phyloP scores from a whole-genome alignment of 2,329 filamentous ascomycete genomes.

The Trichoderma sp. region DNA sequence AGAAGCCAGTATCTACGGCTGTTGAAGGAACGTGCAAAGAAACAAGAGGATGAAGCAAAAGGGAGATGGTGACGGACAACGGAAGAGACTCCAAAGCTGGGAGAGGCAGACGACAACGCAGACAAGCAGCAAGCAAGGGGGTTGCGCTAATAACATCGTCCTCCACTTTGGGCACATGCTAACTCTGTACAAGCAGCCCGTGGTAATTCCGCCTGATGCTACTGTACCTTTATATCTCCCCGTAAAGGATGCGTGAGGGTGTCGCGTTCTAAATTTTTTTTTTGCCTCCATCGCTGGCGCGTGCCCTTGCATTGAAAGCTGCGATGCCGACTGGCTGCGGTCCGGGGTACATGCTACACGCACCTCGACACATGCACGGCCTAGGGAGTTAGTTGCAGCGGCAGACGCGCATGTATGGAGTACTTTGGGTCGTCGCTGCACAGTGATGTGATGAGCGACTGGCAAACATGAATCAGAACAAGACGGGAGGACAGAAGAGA shows the following conservation, averaged over 20 bases:
- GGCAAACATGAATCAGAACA: neutral
- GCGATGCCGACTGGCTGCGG: neutral
- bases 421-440: neutral
- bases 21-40: neutral
- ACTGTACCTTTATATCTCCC: neutral
- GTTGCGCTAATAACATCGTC: neutral
- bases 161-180: neutral
- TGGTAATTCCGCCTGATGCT: neutral
- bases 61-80: neutral
- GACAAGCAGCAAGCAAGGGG: neutral
- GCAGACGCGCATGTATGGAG: constrained; percentile 14
- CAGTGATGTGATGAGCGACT: constrained; percentile 7
- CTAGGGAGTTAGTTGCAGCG: constrained; percentile 9
- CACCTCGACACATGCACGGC: constrained; percentile 2
- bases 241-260: neutral
- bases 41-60: neutral
- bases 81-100: neutral
- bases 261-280: neutral
- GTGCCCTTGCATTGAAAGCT: constrained; percentile 3
- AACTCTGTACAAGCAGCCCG: neutral
- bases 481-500: neutral
- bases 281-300: neutral
- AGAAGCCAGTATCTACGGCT: neutral
- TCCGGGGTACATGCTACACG: neutral
- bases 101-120: neutral